Conservation (phyloP, 306 rosid species). For the Dryas drummondii region DNA sequence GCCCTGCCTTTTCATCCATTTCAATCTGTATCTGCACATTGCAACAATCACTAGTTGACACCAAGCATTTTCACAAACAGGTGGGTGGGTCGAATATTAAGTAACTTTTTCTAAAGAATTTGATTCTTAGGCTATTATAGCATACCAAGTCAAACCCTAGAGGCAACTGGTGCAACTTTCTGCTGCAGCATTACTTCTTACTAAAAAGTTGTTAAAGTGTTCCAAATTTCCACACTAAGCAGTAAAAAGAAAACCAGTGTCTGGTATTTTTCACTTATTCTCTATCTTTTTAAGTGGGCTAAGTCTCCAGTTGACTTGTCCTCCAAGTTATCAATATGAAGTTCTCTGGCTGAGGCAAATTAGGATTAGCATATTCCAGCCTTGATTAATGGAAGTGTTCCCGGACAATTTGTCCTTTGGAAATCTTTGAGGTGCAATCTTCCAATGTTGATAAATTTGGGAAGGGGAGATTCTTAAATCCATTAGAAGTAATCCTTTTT, state of each 20-base stretch:
- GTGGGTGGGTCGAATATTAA: too few species aligned
- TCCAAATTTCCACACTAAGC: background rate
- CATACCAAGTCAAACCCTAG: too few species aligned
- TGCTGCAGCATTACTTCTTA: too few species aligned
- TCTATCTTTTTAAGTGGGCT: background rate
- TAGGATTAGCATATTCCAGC: slow-evolving; percentile 51
- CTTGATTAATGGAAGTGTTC: slow-evolving; percentile 39
- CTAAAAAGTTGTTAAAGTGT: background rate
- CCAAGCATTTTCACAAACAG: too few species aligned
- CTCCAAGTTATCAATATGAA: background rate
- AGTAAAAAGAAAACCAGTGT: background rate
- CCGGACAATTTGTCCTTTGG: slow-evolving; percentile 12
- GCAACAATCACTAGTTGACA: too few species aligned
- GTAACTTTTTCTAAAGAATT: background rate
- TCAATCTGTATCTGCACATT: too few species aligned
- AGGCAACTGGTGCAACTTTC: too few species aligned
- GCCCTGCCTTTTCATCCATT: too few species aligned
- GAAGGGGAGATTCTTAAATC: slow-evolving; percentile 3
- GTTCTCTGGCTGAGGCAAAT: slow-evolving; percentile 12
- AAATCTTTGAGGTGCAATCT: slow-evolving; percentile 13
- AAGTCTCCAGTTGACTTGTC: slow-evolving; percentile 25
- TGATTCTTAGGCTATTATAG: background rate
- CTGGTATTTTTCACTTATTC: too few species aligned
- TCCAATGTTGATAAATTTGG: background rate
- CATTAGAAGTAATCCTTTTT: background rate